phyloP scores from a whole-genome alignment of 371 early-diverging fungal species.

The Mucor irregularis region DNA sequence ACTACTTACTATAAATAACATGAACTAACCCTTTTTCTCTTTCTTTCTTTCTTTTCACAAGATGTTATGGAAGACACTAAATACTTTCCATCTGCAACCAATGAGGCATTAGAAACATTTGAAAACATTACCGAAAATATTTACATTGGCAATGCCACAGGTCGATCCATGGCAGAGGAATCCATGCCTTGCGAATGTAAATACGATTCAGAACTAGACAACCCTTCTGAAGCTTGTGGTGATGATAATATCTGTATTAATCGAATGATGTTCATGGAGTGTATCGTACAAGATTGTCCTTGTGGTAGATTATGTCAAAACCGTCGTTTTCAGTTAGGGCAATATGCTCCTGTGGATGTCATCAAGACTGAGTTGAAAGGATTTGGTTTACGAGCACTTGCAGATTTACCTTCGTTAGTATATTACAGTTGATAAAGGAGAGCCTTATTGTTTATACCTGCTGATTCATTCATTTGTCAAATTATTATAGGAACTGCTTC shows the following conservation, averaged over 20 bases:
- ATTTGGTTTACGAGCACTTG: conserved; percentile 82
- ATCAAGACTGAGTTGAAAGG: conserved; percentile 91
- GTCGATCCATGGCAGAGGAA: conserved; percentile 70
- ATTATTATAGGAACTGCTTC: conserved; percentile 59
- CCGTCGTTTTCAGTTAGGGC: conserved; percentile 81
- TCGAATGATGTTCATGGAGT: conserved; percentile 90
- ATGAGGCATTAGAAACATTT: conserved; percentile 57
- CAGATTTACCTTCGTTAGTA: conserved; percentile 62
- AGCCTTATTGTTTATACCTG: neutral
- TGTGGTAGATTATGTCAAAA: conserved; percentile 88
- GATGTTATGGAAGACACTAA: conserved; percentile 4
- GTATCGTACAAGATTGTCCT: conserved; percentile 87
- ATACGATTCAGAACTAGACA: conserved; percentile 58
- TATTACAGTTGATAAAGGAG: no score
- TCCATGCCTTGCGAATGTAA: conserved; percentile 82
- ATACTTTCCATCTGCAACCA: conserved; percentile 41
- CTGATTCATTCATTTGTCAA: neutral
- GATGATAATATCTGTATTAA: conserved; percentile 90
- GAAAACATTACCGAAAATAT: conserved; percentile 67
- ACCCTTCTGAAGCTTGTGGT: conserved; percentile 77
- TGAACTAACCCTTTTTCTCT: neutral
- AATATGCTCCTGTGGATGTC: conserved; percentile 86
- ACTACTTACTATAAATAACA: no score
- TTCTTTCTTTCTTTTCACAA: neutral
- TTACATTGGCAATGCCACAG: conserved; percentile 70